These are phyloP conservation scores for Fusarium sp. DNA, from an alignment of 2,329 filamentous ascomycete genomes.

Conservation along the genomic window DNA sequence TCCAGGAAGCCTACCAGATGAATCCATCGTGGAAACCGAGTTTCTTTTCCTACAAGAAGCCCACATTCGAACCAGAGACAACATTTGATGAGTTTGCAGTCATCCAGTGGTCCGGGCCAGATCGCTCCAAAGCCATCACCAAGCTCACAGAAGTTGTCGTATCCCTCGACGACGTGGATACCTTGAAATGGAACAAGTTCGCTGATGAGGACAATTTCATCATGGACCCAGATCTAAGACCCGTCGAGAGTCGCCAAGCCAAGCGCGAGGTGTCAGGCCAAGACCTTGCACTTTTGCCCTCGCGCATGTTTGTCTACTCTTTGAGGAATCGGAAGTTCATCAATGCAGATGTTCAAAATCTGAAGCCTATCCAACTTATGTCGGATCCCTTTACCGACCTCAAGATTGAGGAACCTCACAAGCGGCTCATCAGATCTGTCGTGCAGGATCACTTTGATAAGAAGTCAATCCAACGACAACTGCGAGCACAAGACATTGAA, in stretches of 20 bases:
- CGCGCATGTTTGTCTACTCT: neutral
- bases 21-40: neutral
- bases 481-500: neutral
- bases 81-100: neutral
- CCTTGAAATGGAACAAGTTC: neutral
- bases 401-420: neutral
- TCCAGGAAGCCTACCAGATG: neutral
- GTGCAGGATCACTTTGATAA: slow-evolving; percentile 6
- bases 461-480: neutral
- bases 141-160: neutral
- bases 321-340: slow-evolving; percentile 2
- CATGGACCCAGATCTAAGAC: neutral
- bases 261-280: neutral
- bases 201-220: neutral
- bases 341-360: neutral
- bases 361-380: neutral
- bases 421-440: neutral
- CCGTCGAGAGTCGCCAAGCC: neutral
- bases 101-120: neutral
- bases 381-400: neutral
- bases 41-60: neutral
- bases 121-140: neutral
- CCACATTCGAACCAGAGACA: neutral
- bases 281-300: neutral
- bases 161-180: neutral